A percentile compares a stretch with the other conserved stretches of the same genome.
phyloP scores from a whole-genome alignment of 192 early-diverging fungal species.

The Mortierella hygrophila region DNA sequence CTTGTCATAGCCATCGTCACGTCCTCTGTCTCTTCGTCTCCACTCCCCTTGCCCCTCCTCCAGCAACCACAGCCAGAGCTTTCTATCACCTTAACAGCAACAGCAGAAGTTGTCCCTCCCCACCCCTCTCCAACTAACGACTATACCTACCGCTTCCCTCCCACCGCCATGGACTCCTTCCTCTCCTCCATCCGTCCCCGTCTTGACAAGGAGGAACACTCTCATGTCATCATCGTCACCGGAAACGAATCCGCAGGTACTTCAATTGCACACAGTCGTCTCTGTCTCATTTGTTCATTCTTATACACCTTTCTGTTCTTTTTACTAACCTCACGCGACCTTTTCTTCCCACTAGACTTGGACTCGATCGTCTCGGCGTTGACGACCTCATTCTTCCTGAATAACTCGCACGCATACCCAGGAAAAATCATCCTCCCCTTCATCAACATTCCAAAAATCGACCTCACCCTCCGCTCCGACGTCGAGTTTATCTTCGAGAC shows the following conservation, averaged over 20 bases:
- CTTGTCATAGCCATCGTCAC: no score
- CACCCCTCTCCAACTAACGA: no score
- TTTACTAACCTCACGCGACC: neutral
- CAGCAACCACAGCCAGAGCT: neutral
- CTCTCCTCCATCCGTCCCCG: slow-evolving; percentile 28
- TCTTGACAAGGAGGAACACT: slow-evolving; percentile 20
- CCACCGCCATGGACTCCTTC: slow-evolving; percentile 28
- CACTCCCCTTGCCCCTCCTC: neutral
- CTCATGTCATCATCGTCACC: slow-evolving; percentile 61
- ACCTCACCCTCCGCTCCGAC: slow-evolving; percentile 77
- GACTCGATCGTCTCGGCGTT: slow-evolving; percentile 76
- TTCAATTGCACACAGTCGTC: neutral
- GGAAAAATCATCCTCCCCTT: slow-evolving; percentile 65
- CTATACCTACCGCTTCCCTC: neutral
- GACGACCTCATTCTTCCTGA: slow-evolving; percentile 64
- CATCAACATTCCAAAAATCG: slow-evolving; percentile 67
- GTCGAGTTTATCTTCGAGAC: slow-evolving; percentile 62
- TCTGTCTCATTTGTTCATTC: neutral
- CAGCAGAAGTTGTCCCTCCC: neutral
- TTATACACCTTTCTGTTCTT: neutral
- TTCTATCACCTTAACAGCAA: neutral
- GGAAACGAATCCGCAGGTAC: slow-evolving; percentile 85
- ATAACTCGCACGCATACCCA: neutral
- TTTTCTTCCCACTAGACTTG: slow-evolving; percentile 62
- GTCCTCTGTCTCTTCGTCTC: neutral